Percentiles rank a stretch among this genome's conserved stretches.
Evolutionary conservation across 345 rosid species (phyloP).

Genomic region (Noccaea bulbosa): DNA sequence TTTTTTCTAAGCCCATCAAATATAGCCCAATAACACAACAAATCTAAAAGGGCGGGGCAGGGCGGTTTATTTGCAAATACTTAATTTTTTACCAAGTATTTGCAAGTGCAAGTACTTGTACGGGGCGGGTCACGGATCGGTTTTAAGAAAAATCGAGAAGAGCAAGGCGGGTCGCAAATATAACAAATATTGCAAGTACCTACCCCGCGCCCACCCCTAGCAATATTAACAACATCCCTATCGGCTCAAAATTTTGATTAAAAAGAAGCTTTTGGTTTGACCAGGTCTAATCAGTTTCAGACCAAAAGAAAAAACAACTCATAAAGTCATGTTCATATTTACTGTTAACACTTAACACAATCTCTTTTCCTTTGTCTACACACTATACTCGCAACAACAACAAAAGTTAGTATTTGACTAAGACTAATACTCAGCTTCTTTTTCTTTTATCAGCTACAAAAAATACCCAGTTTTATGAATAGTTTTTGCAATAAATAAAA

Average conservation of each 20-base stretch:
- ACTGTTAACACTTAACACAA: slow-evolving; percentile 3
- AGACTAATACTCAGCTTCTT: slow-evolving; percentile 5
- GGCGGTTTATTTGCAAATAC: no score
- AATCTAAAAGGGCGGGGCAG: no score
- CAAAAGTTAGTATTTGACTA: not conserved
- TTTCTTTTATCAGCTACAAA: not conserved
- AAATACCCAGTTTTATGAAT: slow-evolving; percentile 4
- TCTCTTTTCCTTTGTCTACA: slow-evolving; percentile 9
- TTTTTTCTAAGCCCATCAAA: no score
- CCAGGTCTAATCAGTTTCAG: slow-evolving; percentile 40
- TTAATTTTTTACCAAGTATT: no score
- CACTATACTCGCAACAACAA: not conserved
- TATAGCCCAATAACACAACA: no score
- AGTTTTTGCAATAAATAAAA: slow-evolving; percentile 17
- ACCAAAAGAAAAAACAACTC: slow-evolving; percentile 29
- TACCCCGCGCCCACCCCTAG: no score
- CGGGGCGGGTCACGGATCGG: no score
- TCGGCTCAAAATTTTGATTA: slow-evolving; percentile 9
- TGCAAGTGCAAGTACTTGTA: no score
- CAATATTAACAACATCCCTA: slow-evolving; percentile 11
- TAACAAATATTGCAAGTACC: no score
- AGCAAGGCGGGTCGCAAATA: no score
- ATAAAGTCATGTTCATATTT: slow-evolving; percentile 19
- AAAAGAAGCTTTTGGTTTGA: slow-evolving; percentile 43
- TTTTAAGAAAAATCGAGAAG: no score